Evolutionary conservation across 768 basidiomycete species (phyloP).

Genomic region (Termitomyces sp.): DNA sequence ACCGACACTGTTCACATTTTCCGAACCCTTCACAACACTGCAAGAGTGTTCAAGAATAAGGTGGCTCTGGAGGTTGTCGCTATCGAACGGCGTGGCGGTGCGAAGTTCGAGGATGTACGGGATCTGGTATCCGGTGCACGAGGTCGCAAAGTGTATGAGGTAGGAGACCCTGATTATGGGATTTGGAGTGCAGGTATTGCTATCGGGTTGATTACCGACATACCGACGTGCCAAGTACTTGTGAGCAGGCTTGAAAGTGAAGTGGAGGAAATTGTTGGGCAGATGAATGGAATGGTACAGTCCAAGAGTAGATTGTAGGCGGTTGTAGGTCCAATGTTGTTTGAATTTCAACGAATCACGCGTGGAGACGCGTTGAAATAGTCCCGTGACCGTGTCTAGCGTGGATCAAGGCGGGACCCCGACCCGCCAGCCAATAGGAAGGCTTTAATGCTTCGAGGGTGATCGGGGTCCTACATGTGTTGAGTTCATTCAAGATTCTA

Average conservation of each 20-base stretch:
- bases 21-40: constrained; percentile 79
- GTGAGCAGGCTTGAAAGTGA: constrained; percentile 69
- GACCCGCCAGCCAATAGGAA: constrained; percentile 20
- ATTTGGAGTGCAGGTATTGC: constrained; percentile 76
- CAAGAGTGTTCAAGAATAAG: constrained; percentile 84
- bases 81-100: constrained; percentile 77
- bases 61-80: constrained; percentile 82
- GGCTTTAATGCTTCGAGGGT: constrained; percentile 1
- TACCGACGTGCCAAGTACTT: constrained; percentile 77
- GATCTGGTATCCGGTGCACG: constrained; percentile 73
- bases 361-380: background rate
- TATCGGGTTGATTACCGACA: constrained; percentile 76
- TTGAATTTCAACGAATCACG: background rate
- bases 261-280: constrained; percentile 62
- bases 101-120: constrained; percentile 81
- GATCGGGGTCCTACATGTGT: constrained; percentile 32
- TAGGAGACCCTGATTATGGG: constrained; percentile 82
- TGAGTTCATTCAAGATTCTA: constrained; percentile 10
- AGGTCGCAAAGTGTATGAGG: constrained; percentile 74
- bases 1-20: constrained; percentile 88
- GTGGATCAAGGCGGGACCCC: constrained; percentile 18
- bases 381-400: constrained; percentile 35
- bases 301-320: constrained; percentile 37
- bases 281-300: constrained; percentile 33
- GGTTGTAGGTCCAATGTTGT: background rate